Evolutionary conservation across 371 early-diverging fungal species (phyloP).

Genomic region (Saksenaea oblongispora): DNA sequence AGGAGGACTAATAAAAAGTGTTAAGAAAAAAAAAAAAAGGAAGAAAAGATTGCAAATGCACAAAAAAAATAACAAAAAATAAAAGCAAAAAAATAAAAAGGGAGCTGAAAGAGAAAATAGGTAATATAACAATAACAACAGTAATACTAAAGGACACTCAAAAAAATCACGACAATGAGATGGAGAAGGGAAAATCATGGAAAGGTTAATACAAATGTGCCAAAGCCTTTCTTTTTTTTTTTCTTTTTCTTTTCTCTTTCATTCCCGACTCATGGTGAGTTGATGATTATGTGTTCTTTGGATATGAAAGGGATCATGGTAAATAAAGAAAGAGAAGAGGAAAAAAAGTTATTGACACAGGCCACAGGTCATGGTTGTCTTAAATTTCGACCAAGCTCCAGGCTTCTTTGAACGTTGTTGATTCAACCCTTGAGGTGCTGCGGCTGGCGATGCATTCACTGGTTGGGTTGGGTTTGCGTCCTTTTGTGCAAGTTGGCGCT

Average conservation of each 20-base stretch:
- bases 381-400: background rate
- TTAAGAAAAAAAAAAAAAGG: background rate
- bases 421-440: background rate
- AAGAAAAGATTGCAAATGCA: background rate
- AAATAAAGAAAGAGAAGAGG: background rate
- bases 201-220: background rate
- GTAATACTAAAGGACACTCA: conserved; percentile 3
- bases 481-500: background rate
- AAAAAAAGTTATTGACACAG: background rate
- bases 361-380: conserved; percentile 2
- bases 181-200: background rate
- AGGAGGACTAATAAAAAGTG: background rate
- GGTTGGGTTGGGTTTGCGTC: background rate
- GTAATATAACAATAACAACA: conserved; percentile 1
- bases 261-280: background rate
- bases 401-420: background rate
- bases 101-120: background rate
- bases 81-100: background rate
- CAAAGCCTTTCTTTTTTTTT: conserved; percentile 2
- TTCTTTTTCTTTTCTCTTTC: background rate
- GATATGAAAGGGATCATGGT: background rate
- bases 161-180: background rate
- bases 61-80: background rate
- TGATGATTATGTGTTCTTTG: conserved; percentile 4
- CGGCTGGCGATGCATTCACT: background rate